These are phyloP conservation scores for Aristolochia fimbriata DNA, from an alignment of 164 flowering plant species.

Conservation along the genomic window DNA sequence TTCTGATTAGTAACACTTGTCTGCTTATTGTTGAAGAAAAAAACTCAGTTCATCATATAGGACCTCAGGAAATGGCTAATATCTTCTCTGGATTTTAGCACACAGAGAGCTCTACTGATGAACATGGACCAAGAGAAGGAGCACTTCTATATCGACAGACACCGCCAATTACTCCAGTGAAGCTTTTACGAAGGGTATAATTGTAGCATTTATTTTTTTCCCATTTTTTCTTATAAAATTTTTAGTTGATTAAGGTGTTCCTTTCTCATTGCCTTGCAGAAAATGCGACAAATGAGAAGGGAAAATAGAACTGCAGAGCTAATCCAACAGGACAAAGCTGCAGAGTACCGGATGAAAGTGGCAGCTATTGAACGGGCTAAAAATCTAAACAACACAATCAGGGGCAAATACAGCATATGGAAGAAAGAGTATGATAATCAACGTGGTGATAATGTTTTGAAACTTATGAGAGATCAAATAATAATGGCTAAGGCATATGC, in stretches of 20 bases:
- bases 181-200: slow-evolving; percentile 57
- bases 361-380: slow-evolving; percentile 53
- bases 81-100: slow-evolving; percentile 13
- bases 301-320: slow-evolving; percentile 41
- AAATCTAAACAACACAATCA: slow-evolving; percentile 33
- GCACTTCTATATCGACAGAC: slow-evolving; percentile 12
- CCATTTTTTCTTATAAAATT: slow-evolving; percentile 1
- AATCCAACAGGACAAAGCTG: slow-evolving; percentile 36
- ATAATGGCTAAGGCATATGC: slow-evolving; percentile 60
- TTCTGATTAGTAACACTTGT: neutral
- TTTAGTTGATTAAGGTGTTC: slow-evolving; percentile 7
- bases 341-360: slow-evolving; percentile 34
- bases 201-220: slow-evolving; percentile 4
- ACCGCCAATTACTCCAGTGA: slow-evolving; percentile 41
- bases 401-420: slow-evolving; percentile 84
- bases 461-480: slow-evolving; percentile 53
- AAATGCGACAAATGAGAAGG: slow-evolving; percentile 47
- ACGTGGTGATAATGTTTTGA: slow-evolving; percentile 44
- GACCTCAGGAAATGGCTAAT: neutral
- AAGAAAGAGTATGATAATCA: slow-evolving; percentile 67
- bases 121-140: slow-evolving; percentile 21
- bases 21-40: too few species aligned
- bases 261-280: slow-evolving; percentile 26
- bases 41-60: neutral
- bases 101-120: slow-evolving; percentile 12